phyloP scores from a whole-genome alignment of 257 asterid species.

The Plantago major region DNA sequence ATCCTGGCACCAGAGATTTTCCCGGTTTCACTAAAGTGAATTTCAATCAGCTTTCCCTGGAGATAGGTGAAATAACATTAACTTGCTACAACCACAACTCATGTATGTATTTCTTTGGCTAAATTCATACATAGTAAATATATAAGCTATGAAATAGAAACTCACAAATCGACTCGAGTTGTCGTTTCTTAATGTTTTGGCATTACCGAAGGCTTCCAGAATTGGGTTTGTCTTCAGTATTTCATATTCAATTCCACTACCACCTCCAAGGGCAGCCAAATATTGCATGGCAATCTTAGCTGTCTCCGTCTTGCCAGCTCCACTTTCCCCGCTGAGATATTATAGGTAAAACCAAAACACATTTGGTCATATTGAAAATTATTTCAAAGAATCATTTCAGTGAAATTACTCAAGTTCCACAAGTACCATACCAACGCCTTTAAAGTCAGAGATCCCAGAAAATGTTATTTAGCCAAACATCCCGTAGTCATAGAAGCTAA shows the following conservation, averaged over 20 bases:
- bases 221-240: slow-evolving; percentile 96
- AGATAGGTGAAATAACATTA: slow-evolving; percentile 24
- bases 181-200: slow-evolving; percentile 92
- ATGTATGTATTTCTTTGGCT: slow-evolving; percentile 6
- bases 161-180: slow-evolving; percentile 99
- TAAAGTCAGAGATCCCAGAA: no score
- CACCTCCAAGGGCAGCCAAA: slow-evolving; percentile 98
- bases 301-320: slow-evolving; percentile 99
- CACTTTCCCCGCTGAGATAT: slow-evolving; percentile 92
- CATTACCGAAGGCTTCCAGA: slow-evolving; percentile 98
- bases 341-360: slow-evolving; percentile 22
- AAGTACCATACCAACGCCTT: no score
- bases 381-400: neutral
- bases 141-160: slow-evolving; percentile 22
- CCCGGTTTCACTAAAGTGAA: slow-evolving; percentile 98
- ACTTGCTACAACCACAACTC: slow-evolving; percentile 19
- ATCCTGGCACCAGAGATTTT: slow-evolving; percentile 95
- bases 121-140: slow-evolving; percentile 20
- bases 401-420: neutral
- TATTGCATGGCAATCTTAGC: slow-evolving; percentile 99
- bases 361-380: slow-evolving; percentile 14
- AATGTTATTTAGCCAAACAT: no score
- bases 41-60: slow-evolving; percentile 98
- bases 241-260: slow-evolving; percentile 96
- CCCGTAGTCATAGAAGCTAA: no score